Percentiles rank a stretch among this genome's conserved stretches.
phyloP scores from a whole-genome alignment of 768 basidiomycete genomes.

The Suillus subalutaceus region DNA sequence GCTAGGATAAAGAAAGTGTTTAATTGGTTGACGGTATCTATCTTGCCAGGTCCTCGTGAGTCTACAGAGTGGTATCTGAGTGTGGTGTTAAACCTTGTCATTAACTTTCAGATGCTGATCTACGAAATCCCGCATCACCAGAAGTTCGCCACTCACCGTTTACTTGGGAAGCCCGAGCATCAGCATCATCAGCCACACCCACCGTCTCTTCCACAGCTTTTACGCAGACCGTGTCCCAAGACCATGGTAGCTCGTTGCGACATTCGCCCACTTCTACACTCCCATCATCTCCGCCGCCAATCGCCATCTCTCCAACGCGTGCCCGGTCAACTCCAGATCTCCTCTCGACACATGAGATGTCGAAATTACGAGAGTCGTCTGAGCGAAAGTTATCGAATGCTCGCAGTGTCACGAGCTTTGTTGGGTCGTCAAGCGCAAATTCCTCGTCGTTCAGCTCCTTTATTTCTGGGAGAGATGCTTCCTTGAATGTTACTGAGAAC shows the following conservation, averaged over 20 bases:
- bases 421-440: conserved; percentile 23
- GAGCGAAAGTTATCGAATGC: conserved; percentile 35
- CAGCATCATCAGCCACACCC: conserved; percentile 55
- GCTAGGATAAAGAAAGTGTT: conserved; percentile 76
- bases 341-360: conserved; percentile 45
- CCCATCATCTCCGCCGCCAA: conserved; percentile 40
- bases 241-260: conserved; percentile 28
- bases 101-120: conserved; percentile 40
- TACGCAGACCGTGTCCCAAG: conserved; percentile 34
- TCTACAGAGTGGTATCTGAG: conserved; percentile 8
- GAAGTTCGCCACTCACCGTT: conserved; percentile 52
- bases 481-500: conserved; percentile 25
- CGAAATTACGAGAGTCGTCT: conserved; percentile 27
- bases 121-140: conserved; percentile 77
- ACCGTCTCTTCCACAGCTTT: conserved; percentile 46
- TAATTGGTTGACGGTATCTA: conserved; percentile 70
- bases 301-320: conserved; percentile 51
- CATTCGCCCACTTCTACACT: conserved; percentile 38
- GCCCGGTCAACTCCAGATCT: conserved; percentile 60
- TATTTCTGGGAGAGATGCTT: conserved; percentile 18
- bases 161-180: conserved; percentile 55
- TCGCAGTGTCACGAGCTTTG: conserved; percentile 31
- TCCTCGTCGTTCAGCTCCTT: conserved; percentile 19
- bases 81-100: conserved; percentile 21
- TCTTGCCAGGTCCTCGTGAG: conserved; percentile 50